Conservation (phyloP, 805 yeast genomes). For the Hanseniaspora mollemarum region DNA sequence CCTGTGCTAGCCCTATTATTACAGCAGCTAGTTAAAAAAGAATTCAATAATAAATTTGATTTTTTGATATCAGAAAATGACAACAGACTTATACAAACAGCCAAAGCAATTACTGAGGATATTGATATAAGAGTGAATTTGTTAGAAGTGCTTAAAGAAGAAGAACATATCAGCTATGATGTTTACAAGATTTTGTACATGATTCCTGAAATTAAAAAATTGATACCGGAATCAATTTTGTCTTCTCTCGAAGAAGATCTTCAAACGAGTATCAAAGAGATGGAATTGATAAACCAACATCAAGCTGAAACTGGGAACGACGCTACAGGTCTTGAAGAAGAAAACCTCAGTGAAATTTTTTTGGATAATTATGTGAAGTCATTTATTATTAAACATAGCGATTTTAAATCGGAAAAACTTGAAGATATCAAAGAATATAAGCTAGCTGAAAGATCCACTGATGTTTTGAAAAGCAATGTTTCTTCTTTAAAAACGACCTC, state of each 20-base stretch:
- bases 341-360: neutral
- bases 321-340: neutral
- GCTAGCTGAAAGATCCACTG: neutral
- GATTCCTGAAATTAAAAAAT: neutral
- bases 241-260: neutral
- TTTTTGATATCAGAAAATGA: neutral
- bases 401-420: neutral
- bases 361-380: neutral
- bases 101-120: neutral
- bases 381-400: neutral
- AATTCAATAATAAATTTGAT: neutral
- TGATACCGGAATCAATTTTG: neutral
- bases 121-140: neutral
- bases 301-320: neutral
- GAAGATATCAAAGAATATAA: neutral
- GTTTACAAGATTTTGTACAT: conserved; percentile 1
- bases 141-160: neutral
- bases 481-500: neutral
- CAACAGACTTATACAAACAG: neutral
- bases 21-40: neutral
- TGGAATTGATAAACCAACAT: neutral
- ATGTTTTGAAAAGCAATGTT: neutral
- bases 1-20: neutral
- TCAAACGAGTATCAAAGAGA: neutral
- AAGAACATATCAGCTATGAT: neutral